Percentiles rank a stretch among this genome's conserved stretches.
phyloP scores from a whole-genome alignment of 148 eudicot genomes.

The Spergularia bocconei region DNA sequence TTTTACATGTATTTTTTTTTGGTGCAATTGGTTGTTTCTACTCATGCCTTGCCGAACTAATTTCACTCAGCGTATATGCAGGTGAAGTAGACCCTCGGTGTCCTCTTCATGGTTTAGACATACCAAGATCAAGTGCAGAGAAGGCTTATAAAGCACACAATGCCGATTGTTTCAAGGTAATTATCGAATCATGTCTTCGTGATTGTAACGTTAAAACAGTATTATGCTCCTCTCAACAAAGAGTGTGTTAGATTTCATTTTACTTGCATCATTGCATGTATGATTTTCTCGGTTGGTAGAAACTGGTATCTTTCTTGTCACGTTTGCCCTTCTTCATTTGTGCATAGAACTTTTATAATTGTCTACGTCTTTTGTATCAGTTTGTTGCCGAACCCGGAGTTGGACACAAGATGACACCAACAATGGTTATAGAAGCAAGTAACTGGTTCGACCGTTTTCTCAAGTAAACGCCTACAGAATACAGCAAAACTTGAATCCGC shows the following conservation, averaged over 20 bases:
- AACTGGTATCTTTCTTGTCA: not conserved
- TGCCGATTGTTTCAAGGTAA: constrained; percentile 64
- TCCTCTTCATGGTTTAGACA: constrained; percentile 65
- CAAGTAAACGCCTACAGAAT: constrained; percentile 17
- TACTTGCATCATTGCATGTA: not conserved
- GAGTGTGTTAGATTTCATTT: not conserved
- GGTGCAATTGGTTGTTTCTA: not conserved
- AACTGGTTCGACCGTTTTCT: constrained; percentile 83
- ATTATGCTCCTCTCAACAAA: not conserved
- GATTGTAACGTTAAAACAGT: not conserved
- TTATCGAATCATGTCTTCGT: constrained; percentile 1
- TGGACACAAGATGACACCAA: constrained; percentile 74
- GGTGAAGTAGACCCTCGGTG: constrained; percentile 88
- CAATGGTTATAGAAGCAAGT: constrained; percentile 87
- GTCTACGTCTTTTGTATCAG: constrained; percentile 34
- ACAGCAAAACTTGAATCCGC: not conserved
- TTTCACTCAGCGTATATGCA: constrained; percentile 25
- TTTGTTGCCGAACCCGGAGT: constrained; percentile 67
- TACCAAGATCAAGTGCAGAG: constrained; percentile 43
- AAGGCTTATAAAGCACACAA: constrained; percentile 51
- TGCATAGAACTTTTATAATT: not conserved
- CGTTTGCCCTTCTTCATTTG: not conserved
- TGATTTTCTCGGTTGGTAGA: not conserved
- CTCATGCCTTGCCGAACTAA: not conserved
- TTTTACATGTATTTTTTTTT: no score